phyloP scores from a whole-genome alignment of 2,329 filamentous ascomycete species.

The Monilinia fructigena region DNA sequence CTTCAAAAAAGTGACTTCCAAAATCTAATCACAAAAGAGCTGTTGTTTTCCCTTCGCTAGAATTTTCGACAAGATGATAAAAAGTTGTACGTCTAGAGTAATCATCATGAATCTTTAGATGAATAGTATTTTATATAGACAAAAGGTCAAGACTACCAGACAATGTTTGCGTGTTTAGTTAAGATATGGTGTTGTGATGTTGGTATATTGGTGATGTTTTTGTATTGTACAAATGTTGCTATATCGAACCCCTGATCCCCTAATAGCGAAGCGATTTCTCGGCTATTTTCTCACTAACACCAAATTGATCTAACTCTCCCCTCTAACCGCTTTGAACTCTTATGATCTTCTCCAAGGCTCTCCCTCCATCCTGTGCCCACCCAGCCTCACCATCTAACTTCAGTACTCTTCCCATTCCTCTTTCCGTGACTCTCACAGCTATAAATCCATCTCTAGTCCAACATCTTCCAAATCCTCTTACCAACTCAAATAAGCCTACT shows the following conservation, averaged over 20 bases:
- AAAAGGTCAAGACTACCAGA: no score
- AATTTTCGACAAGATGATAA: background rate
- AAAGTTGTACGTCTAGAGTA: background rate
- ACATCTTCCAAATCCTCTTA: conserved; percentile 50
- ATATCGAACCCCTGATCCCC: background rate
- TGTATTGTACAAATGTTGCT: background rate
- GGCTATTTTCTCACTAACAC: conserved; percentile 4
- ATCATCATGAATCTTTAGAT: background rate
- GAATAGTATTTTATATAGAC: no score
- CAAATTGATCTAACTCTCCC: background rate
- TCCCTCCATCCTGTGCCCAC: conserved; percentile 58
- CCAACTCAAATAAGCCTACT: conserved; percentile 45
- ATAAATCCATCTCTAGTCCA: conserved; percentile 58
- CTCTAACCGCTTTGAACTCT: conserved; percentile 19
- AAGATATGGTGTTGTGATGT: background rate
- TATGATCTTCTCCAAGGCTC: conserved; percentile 56
- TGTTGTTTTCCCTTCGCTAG: background rate
- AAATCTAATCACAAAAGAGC: background rate
- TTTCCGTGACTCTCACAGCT: conserved; percentile 47
- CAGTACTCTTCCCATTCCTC: conserved; percentile 31
- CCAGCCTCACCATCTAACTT: conserved; percentile 48
- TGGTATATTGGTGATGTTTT: conserved; percentile 1
- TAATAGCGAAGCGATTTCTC: conserved; percentile 12
- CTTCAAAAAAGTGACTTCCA: background rate
- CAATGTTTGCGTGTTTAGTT: background rate